These are phyloP conservation scores for Cicer cuneatum DNA, from an alignment of 306 rosid genomes.

Conservation along the genomic window DNA sequence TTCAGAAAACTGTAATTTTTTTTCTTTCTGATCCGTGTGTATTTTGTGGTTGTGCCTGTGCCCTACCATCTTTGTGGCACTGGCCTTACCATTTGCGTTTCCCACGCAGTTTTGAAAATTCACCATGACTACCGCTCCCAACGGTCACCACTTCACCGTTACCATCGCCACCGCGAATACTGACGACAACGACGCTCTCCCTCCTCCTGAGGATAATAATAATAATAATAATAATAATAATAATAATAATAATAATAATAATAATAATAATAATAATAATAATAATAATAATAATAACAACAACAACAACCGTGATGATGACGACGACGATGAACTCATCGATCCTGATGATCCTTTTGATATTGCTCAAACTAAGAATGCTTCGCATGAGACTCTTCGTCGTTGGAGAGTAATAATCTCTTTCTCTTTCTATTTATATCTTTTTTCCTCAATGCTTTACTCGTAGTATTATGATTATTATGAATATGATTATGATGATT, in stretches of 20 bases:
- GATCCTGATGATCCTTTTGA: slow-evolving; percentile 75
- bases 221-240: not conserved
- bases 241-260: too few species aligned
- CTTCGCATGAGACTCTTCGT: slow-evolving; percentile 64
- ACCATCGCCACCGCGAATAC: not conserved
- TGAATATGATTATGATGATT: not conserved
- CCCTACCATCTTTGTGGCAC: slow-evolving; percentile 32
- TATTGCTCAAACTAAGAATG: slow-evolving; percentile 76
- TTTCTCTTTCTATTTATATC: not conserved
- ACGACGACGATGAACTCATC: not conserved
- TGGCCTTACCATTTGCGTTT: not conserved
- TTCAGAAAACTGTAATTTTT: not conserved
- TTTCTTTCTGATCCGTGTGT: not conserved
- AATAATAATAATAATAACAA: not conserved
- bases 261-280: too few species aligned
- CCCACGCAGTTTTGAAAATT: slow-evolving; percentile 4
- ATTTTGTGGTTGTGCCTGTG: slow-evolving; percentile 18
- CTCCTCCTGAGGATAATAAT: not conserved
- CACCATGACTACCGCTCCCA: not conserved
- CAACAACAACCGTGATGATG: not conserved
- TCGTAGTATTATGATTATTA: not conserved
- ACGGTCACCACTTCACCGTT: slow-evolving; percentile 12
- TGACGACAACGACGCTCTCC: not conserved
- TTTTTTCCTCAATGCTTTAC: too few species aligned
- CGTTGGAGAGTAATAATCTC: slow-evolving; percentile 58